These are phyloP conservation scores for Zygotorulaspora sp. DNA, from an alignment of 805 yeast species.

Conservation along the genomic window DNA sequence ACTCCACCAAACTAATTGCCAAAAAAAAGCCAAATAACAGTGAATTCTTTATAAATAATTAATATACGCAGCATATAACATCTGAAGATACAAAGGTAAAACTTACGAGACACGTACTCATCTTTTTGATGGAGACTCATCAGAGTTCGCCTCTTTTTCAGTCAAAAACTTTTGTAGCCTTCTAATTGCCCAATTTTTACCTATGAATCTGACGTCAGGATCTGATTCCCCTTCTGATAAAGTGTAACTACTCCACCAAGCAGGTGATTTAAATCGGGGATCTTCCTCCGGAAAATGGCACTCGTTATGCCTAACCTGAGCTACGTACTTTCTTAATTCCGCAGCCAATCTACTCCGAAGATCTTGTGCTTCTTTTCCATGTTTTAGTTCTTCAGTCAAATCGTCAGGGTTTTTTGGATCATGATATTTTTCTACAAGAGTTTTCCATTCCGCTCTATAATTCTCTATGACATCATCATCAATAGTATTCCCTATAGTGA, in stretches of 20 bases:
- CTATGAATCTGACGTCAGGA: slow-evolving; percentile 66
- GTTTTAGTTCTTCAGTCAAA: slow-evolving; percentile 54
- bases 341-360: slow-evolving; percentile 69
- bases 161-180: slow-evolving; percentile 51
- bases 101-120: too few relatives aligned
- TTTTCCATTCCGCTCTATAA: slow-evolving; percentile 68
- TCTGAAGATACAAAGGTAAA: not conserved
- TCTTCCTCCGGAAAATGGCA: slow-evolving; percentile 57
- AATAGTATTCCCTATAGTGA: slow-evolving; percentile 68
- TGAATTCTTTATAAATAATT: not conserved
- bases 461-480: slow-evolving; percentile 53
- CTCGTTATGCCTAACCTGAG: slow-evolving; percentile 40
- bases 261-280: slow-evolving; percentile 57
- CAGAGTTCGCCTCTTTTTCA: slow-evolving; percentile 20
- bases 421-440: slow-evolving; percentile 50
- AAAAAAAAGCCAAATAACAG: slow-evolving; percentile 5
- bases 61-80: not conserved
- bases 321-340: slow-evolving; percentile 59
- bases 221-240: slow-evolving; percentile 59
- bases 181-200: slow-evolving; percentile 78
- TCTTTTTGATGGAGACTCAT: too few relatives aligned
- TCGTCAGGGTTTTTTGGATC: slow-evolving; percentile 52
- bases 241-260: slow-evolving; percentile 73
- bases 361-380: slow-evolving; percentile 59
- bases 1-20: slow-evolving; percentile 44